These are phyloP conservation scores for Pseudoperonospora humuli DNA, from an alignment of 352 stramenopile species.

Conservation along the genomic window DNA sequence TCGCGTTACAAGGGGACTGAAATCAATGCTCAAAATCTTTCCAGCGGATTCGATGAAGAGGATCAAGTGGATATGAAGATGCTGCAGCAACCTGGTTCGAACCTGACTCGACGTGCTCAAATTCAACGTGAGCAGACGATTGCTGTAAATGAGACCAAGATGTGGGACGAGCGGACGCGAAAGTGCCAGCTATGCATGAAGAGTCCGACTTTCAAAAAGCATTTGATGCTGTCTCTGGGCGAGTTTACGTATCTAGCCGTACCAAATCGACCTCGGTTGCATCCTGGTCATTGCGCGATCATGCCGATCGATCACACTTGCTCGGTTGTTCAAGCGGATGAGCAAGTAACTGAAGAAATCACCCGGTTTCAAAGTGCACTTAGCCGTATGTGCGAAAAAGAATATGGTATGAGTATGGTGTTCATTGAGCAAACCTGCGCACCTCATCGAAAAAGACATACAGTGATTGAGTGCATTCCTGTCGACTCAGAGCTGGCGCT, in stretches of 20 bases:
- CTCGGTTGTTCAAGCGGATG: slow-evolving; percentile 48
- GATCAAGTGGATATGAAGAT: slow-evolving; percentile 67
- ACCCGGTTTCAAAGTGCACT: slow-evolving; percentile 58
- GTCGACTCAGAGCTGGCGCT: slow-evolving; percentile 49
- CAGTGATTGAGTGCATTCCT: slow-evolving; percentile 73
- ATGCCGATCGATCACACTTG: slow-evolving; percentile 63
- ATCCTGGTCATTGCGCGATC: slow-evolving; percentile 65
- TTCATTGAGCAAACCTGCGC: slow-evolving; percentile 77
- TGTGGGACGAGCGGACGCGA: slow-evolving; percentile 56
- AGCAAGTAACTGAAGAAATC: slow-evolving; percentile 60
- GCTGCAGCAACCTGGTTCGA: slow-evolving; percentile 34
- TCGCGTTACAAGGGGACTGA: slow-evolving; percentile 67
- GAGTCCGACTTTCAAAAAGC: slow-evolving; percentile 70
- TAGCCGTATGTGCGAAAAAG: slow-evolving; percentile 40
- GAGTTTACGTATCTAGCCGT: slow-evolving; percentile 69
- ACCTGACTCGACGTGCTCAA: slow-evolving; percentile 53
- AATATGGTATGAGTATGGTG: slow-evolving; percentile 52
- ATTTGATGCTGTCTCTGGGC: slow-evolving; percentile 71
- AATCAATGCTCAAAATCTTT: slow-evolving; percentile 47
- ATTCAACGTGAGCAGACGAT: slow-evolving; percentile 42
- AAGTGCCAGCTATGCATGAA: slow-evolving; percentile 66
- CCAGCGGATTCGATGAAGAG: slow-evolving; percentile 79
- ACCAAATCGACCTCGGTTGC: slow-evolving; percentile 44
- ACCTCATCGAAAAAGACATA: slow-evolving; percentile 54
- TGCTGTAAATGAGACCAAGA: slow-evolving; percentile 51